These are phyloP conservation scores for Colletotrichum liriopes DNA, from an alignment of 2,329 filamentous ascomycete genomes.

Conservation along the genomic window DNA sequence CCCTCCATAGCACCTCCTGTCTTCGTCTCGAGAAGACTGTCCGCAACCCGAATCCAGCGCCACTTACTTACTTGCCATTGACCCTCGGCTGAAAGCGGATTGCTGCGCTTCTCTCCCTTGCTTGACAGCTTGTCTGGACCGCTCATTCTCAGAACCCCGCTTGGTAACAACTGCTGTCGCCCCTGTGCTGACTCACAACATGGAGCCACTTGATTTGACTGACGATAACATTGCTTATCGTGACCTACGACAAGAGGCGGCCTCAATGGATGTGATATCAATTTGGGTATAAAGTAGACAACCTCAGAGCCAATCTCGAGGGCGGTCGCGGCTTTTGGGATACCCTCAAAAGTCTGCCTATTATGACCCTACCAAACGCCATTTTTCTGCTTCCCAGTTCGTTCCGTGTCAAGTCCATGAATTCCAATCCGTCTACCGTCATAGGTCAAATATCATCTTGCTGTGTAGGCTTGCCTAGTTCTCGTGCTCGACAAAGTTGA, in stretches of 20 bases:
- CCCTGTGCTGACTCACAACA: neutral
- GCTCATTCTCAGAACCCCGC: neutral
- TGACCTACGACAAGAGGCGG: too few species aligned
- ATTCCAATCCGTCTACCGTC: neutral
- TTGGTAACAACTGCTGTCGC: neutral
- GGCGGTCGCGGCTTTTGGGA: neutral
- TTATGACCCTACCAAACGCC: slow-evolving; percentile 27
- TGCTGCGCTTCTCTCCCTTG: neutral
- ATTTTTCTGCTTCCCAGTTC: slow-evolving; percentile 5
- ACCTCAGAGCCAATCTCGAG: neutral
- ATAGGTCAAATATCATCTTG: neutral
- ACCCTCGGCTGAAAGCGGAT: slow-evolving; percentile 35
- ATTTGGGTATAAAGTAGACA: slow-evolving; percentile 36
- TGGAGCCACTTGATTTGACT: neutral
- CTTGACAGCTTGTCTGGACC: neutral
- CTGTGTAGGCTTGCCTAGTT: neutral
- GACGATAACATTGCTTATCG: neutral
- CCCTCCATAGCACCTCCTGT: neutral
- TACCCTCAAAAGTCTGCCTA: neutral
- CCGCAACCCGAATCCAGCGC: slow-evolving; percentile 3
- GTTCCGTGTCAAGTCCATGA: slow-evolving; percentile 12
- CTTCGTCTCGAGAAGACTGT: slow-evolving; percentile 10
- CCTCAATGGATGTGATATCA: neutral
- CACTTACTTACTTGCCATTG: slow-evolving; percentile 25
- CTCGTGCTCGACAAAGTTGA: slow-evolving; percentile 16